Conservation (phyloP, 208 protist species). For the Leishmania aethiopica region DNA sequence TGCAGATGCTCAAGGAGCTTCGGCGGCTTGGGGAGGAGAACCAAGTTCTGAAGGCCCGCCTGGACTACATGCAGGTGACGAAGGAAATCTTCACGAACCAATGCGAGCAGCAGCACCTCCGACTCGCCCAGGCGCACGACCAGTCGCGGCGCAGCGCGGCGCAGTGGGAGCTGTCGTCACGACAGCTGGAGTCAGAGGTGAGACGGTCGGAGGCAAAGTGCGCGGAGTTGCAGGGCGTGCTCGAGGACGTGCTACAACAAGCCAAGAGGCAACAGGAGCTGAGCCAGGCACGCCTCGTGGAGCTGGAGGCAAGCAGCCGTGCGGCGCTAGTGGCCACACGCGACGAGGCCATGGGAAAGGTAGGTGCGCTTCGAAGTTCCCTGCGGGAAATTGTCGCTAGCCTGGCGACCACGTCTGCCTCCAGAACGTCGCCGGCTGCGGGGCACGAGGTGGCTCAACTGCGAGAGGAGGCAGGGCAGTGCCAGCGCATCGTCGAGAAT, state of each 20-base stretch:
- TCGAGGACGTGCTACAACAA: constrained; percentile 27
- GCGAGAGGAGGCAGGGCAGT: background rate
- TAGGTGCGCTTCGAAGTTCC: constrained; percentile 14
- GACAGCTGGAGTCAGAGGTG: constrained; percentile 31
- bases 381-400: constrained; percentile 6
- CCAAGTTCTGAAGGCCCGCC: constrained; percentile 30
- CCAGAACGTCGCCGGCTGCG: constrained; percentile 4
- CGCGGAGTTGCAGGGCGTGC: constrained; percentile 15
- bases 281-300: constrained; percentile 22
- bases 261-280: constrained; percentile 20
- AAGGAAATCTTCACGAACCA: constrained; percentile 38
- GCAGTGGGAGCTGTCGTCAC: constrained; percentile 44
- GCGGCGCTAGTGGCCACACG: constrained; percentile 15
- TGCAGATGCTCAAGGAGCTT: constrained; percentile 61
- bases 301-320: constrained; percentile 16
- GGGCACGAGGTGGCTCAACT: constrained; percentile 5
- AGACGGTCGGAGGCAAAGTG: constrained; percentile 13
- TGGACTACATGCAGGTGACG: constrained; percentile 35
- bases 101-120: constrained; percentile 40
- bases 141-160: constrained; percentile 30
- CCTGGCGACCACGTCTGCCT: background rate
- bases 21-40: constrained; percentile 41
- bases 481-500: background rate
- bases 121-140: constrained; percentile 40
- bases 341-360: constrained; percentile 15